Conservation (phyloP, 768 basidiomycete species). For the Clavulina sp. region DNA sequence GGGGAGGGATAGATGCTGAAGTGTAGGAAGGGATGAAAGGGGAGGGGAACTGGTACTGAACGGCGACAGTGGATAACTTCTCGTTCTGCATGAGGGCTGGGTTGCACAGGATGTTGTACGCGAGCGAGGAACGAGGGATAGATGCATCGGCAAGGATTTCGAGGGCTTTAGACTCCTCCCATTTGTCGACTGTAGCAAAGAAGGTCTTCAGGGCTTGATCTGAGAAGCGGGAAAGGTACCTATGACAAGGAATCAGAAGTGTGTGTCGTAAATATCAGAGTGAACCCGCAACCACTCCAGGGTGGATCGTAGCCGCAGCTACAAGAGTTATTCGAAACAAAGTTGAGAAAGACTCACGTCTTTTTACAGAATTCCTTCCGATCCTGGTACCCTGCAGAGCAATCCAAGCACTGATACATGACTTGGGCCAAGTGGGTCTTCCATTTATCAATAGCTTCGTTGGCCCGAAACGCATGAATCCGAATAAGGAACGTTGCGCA, state of each 20-base stretch:
- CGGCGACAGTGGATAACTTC: too few species aligned
- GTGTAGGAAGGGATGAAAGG: constrained; percentile 27
- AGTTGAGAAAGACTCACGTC: background rate
- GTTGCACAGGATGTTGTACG: constrained; percentile 46
- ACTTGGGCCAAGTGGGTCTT: constrained; percentile 36
- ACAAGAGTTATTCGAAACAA: background rate
- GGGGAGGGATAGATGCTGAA: constrained; percentile 39
- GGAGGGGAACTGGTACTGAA: too few species aligned
- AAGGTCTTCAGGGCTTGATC: constrained; percentile 35
- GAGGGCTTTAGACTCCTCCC: constrained; percentile 41
- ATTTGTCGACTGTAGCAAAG: constrained; percentile 42
- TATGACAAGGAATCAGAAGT: constrained; percentile 19
- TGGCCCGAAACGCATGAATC: constrained; percentile 54
- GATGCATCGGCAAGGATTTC: constrained; percentile 26
- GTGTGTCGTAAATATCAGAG: constrained; percentile 6
- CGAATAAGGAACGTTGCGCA: constrained; percentile 70
- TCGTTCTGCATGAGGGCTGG: constrained; percentile 37
- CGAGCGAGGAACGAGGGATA: constrained; percentile 10
- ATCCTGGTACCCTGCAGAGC: constrained; percentile 47
- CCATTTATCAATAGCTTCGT: constrained; percentile 46
- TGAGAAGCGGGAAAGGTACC: constrained; percentile 57
- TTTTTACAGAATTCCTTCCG: constrained; percentile 29
- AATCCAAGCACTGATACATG: constrained; percentile 45
- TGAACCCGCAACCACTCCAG: background rate
- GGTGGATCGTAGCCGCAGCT: background rate